Base-by-base conservation (phyloP, 2,329 filamentous ascomycete genomes). In the Aspergillus sp. region DNA sequence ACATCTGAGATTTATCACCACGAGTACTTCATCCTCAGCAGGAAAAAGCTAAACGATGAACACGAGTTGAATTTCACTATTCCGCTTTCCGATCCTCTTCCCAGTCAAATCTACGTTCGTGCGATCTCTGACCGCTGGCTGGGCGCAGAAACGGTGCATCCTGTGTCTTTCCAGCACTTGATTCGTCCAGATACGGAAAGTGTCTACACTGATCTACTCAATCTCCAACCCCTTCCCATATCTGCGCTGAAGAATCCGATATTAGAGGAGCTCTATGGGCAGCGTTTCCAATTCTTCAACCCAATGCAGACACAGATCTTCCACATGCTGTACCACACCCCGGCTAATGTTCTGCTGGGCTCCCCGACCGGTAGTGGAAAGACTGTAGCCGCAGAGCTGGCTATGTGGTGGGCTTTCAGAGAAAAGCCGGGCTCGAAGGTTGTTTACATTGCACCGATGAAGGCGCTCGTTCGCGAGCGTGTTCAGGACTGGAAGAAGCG, bases 301-400 rank as follows among this genome's bases (percentile, higher is more conserved):
- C 95, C 95, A 0, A 98, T 99, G 96, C 95, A 99, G 76, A 98
- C 95, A 0, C 95, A 99, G 71, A 92, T 99, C 54, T 99, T 99
- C 78, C 95, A 99, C 71, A 94, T 92, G 13, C 84, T 99, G 36
- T 99, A 99, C 67, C 90, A 98, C 73, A 97, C 95, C 0, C 78
- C 90, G 7, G 89, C 91, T 49, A 99, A 99, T 71, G 93, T 99
- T 4, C 84, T 99, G 3, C 84, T 99, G 8, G 95, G 96, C 7
- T 98, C 95, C 2, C 96, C 95, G 0, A 99, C 96, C 0, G 95
- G 95, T 60, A 96, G 92, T 82, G 95, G 95, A 60, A 99, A 99
- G 81, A 99, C 96, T 0, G 90, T 99, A 42, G 95, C 96, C 17
- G 92, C 91, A 52, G 95, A 99, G 73, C 80, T 99, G 62, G 93